Evolutionary conservation across 73 alveolate species (phyloP), one percentile per base, ranked within the genome.

Genomic region (Paramecium primaurelia): DNA sequence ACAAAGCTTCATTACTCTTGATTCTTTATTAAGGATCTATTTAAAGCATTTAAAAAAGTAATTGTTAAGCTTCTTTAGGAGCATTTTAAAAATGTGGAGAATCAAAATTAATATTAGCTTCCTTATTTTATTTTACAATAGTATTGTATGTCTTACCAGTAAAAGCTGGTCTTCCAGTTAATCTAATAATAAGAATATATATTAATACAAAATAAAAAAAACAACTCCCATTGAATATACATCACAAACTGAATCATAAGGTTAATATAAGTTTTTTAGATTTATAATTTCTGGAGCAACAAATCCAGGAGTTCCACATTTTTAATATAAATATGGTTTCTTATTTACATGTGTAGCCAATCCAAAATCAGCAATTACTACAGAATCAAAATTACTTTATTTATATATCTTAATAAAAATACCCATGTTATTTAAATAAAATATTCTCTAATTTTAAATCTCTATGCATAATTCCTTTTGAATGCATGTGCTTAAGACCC

Each of bases 111-210:
- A 95, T 77, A 30, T 93, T 96, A 22, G 97, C 92, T 68, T 92
- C 71, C 59, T 91, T 93, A 86, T 96, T 96, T 64, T 95, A 92
- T 77, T 80, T 75, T 34, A 96, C 85, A 11, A 96, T 96, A 60
- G 94, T 96, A 58, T 96, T 94, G 60, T 92, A 95, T 36, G 95
- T 94, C 14, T 94, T 68, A 3, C 97, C 99, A 18, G 87, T 95
- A 88, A 96, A 96, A 5, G 97, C 97, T 1, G 97, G 97, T 28
- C 97, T 85, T 16, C 99, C 99, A 68, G 95, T 93, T 44, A 96
- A 89, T 71, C 94, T 89, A 59, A 37, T 3, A 5, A 80, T 80
- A 20, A 8, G 2, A 25, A 32, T 12, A 18, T 8, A 8, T 3
- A 18, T 45, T 25, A 25, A 6, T 89, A 89, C 94, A 92, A 83